phyloP scores from a whole-genome alignment of 1,139 yeast genomes.

The Petasospora rhodanensis region DNA sequence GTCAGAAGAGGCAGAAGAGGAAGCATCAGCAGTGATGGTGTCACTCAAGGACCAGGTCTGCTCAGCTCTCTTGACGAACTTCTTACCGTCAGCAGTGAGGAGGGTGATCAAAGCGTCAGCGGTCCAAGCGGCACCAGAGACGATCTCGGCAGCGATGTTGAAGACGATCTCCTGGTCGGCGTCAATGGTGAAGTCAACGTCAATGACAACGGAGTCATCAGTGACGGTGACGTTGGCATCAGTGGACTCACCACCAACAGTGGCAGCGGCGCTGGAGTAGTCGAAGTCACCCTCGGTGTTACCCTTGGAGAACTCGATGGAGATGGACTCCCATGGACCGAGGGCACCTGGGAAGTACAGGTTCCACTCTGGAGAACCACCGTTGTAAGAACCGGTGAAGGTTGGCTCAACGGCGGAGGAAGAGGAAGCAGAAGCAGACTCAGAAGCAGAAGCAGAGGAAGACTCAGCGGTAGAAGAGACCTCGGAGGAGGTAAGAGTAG shows the following conservation, averaged over 20 bases:
- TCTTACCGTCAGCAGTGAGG: conserved; percentile 7
- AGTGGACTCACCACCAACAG: background rate
- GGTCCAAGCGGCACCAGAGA: conserved; percentile 8
- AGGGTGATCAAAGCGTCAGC: conserved; percentile 6
- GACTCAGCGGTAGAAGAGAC: background rate
- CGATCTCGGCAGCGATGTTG: conserved; percentile 1
- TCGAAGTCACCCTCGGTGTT: conserved; percentile 1
- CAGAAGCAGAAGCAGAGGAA: conserved; percentile 2
- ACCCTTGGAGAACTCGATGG: conserved; percentile 1
- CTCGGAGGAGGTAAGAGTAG: background rate
- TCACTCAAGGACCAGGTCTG: conserved; percentile 3
- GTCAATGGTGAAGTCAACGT: conserved; percentile 1
- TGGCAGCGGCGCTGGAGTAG: background rate
- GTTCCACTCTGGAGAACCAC: conserved; percentile 3
- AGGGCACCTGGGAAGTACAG: conserved; percentile 4
- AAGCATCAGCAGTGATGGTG: conserved; percentile 3
- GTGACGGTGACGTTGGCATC: background rate
- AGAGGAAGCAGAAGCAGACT: background rate
- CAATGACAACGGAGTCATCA: conserved; percentile 1
- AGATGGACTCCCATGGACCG: conserved; percentile 7
- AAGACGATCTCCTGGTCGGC: background rate
- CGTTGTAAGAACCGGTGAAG: conserved; percentile 4
- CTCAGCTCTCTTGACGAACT: conserved; percentile 11
- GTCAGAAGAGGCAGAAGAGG: conserved; percentile 2
- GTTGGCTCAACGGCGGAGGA: conserved; percentile 1